Conservation (phyloP, 2,329 filamentous ascomycete species). For the Drechslerella stenobrocha region DNA sequence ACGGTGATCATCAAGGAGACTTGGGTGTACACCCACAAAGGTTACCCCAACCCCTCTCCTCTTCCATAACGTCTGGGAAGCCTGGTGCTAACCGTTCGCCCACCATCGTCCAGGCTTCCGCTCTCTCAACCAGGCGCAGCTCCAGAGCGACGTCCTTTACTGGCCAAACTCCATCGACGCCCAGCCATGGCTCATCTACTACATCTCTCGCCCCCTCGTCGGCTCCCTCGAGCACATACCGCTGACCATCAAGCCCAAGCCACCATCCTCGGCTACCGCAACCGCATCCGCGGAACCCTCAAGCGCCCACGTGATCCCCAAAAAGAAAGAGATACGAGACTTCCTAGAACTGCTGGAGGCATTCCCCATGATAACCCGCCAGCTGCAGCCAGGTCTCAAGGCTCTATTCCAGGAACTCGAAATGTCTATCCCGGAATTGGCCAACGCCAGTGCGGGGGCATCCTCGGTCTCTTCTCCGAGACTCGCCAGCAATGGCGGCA, state of each 20-base stretch:
- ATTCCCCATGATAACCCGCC: constrained; percentile 92
- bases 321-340: constrained; percentile 86
- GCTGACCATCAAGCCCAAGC: constrained; percentile 49
- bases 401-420: constrained; percentile 87
- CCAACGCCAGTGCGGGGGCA: constrained; percentile 64
- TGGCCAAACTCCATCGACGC: constrained; percentile 87
- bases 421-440: constrained; percentile 55
- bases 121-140: constrained; percentile 81
- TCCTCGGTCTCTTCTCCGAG: constrained; percentile 54
- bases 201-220: constrained; percentile 84
- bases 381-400: constrained; percentile 92
- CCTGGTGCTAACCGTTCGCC: constrained; percentile 8
- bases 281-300: constrained; percentile 51
- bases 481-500: constrained; percentile 58
- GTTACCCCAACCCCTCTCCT: constrained; percentile 58
- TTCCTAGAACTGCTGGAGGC: constrained; percentile 87
- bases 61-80: neutral
- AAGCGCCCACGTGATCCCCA: constrained; percentile 57
- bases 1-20: constrained; percentile 94
- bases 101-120: constrained; percentile 73
- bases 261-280: constrained; percentile 8
- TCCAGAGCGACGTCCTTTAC: constrained; percentile 81
- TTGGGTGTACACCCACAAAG: constrained; percentile 94
- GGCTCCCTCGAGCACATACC: constrained; percentile 70
- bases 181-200: constrained; percentile 94